A percentile compares a stretch with the other conserved stretches of the same genome.
Conservation (phyloP, 1,284 basidiomycete species). For the Phylloboletellus chloephorus region DNA sequence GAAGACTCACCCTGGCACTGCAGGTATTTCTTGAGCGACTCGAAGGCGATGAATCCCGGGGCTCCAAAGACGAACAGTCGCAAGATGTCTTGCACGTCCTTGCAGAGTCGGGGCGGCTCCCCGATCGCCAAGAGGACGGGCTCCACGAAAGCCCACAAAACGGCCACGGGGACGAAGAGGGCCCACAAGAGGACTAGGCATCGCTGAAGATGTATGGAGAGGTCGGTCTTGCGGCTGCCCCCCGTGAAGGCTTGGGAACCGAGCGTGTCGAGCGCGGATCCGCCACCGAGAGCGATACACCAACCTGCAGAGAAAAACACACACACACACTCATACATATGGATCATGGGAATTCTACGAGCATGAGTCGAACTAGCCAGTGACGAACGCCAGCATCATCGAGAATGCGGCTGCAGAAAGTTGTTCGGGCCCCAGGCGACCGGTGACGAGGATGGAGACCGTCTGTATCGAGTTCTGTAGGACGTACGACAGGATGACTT, state of each 20-base stretch:
- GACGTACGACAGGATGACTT: conserved; percentile 60
- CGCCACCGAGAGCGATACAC: conserved; percentile 71
- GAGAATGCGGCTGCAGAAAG: conserved; percentile 68
- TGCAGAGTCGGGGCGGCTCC: conserved; percentile 52
- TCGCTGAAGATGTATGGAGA: conserved; percentile 66
- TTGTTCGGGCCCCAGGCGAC: conserved; percentile 61
- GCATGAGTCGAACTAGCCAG: conserved; percentile 46
- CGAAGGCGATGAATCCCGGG: conserved; percentile 71
- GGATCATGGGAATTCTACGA: conserved; percentile 49
- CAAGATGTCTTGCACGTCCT: conserved; percentile 58
- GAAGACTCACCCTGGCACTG: conserved; percentile 63
- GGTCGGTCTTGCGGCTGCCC: conserved; percentile 47
- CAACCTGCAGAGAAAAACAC: conserved; percentile 49
- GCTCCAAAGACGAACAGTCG: conserved; percentile 59
- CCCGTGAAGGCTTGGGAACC: conserved; percentile 73
- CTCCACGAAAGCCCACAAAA: conserved; percentile 57
- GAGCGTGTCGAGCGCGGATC: conserved; percentile 71
- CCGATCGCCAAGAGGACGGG: conserved; percentile 58
- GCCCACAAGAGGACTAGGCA: conserved; percentile 59
- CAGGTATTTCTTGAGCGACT: conserved; percentile 71
- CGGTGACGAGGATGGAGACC: conserved; percentile 54
- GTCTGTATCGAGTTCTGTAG: conserved; percentile 72
- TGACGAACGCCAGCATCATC: conserved; percentile 71
- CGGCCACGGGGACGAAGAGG: conserved; percentile 55
- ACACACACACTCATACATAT: too few relatives aligned